phyloP scores from a whole-genome alignment of 83 land plant genomes.

The Isoetes engelmannii region DNA sequence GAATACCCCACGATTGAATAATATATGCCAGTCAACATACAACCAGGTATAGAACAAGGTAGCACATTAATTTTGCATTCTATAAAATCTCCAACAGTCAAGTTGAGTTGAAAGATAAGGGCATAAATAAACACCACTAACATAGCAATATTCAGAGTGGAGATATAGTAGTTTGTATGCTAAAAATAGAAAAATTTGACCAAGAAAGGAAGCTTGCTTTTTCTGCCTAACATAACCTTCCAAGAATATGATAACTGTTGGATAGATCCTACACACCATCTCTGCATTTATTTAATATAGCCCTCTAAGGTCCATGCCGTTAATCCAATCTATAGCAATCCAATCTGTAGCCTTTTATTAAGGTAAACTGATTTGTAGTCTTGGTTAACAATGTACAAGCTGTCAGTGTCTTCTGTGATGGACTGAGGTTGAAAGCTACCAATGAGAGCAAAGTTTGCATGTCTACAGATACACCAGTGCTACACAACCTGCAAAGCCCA shows the following conservation, averaged over 20 bases:
- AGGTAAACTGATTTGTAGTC: conserved; percentile 33
- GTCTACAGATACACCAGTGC: conserved; percentile 27
- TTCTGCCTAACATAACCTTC: conserved; percentile 15
- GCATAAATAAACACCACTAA: not conserved
- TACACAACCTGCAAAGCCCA: conserved; percentile 20
- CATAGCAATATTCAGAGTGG: conserved; percentile 13
- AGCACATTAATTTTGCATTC: conserved; percentile 12
- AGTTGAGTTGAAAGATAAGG: conserved; percentile 21
- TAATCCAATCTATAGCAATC: too few species aligned
- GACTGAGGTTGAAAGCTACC: conserved; percentile 35
- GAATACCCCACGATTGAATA: conserved; percentile 13
- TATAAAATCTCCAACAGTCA: conserved; percentile 11
- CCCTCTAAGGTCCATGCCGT: conserved; percentile 36
- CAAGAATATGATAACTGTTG: conserved; percentile 28
- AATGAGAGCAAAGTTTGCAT: conserved; percentile 22
- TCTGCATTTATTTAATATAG: conserved; percentile 23
- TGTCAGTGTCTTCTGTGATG: conserved; percentile 38
- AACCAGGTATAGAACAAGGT: conserved; percentile 17
- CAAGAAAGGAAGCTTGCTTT: conserved; percentile 19
- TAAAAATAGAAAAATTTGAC: conserved; percentile 15
- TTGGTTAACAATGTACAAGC: conserved; percentile 25
- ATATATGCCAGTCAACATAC: conserved; percentile 7
- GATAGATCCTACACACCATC: conserved; percentile 31
- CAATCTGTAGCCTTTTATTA: conserved; percentile 28
- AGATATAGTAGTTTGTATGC: conserved; percentile 29